A percentile compares a stretch with the other conserved stretches of the same genome.
Conservation (phyloP, 2,329 filamentous ascomycete genomes). For the Colletotrichum spaethianum region DNA sequence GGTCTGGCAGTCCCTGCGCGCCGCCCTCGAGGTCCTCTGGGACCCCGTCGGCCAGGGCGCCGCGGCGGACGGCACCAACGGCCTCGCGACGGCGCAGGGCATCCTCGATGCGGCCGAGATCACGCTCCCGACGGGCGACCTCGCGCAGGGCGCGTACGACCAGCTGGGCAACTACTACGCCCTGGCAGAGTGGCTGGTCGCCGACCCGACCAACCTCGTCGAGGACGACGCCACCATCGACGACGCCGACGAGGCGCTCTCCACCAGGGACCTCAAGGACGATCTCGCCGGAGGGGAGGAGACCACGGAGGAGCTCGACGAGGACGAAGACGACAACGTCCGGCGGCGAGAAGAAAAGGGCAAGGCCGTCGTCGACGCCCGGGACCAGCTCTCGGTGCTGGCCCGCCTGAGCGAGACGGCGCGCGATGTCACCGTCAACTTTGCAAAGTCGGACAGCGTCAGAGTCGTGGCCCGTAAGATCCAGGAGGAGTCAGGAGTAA, state of each 20-base stretch:
- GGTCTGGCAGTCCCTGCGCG: conserved; percentile 83
- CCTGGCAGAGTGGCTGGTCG: conserved; percentile 77
- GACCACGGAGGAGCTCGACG: conserved; percentile 47
- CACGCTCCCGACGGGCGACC: conserved; percentile 80
- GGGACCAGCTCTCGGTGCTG: conserved; percentile 69
- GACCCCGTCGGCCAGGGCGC: conserved; percentile 60
- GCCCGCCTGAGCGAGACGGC: conserved; percentile 77
- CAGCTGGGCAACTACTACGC: conserved; percentile 78
- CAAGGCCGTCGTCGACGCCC: conserved; percentile 67
- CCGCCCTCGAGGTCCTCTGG: conserved; percentile 79
- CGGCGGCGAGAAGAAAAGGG: conserved; percentile 71
- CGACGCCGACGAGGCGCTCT: conserved; percentile 45
- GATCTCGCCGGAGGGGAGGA: conserved; percentile 58
- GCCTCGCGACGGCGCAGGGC: conserved; percentile 79
- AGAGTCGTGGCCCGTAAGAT: conserved; percentile 74
- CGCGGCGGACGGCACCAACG: conserved; percentile 55
- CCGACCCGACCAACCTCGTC: conserved; percentile 72
- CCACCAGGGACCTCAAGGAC: conserved; percentile 46
- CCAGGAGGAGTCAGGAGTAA: conserved; percentile 74
- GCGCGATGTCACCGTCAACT: conserved; percentile 72
- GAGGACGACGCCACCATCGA: conserved; percentile 63
- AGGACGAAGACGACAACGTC: conserved; percentile 54
- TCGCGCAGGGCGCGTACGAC: conserved; percentile 82
- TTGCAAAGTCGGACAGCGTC: conserved; percentile 75
- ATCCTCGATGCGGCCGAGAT: conserved; percentile 85